Evolutionary conservation across 805 yeast genomes (phyloP), one percentile per base, ranked within the genome.

Genomic region (Geotrichum ghanense): DNA sequence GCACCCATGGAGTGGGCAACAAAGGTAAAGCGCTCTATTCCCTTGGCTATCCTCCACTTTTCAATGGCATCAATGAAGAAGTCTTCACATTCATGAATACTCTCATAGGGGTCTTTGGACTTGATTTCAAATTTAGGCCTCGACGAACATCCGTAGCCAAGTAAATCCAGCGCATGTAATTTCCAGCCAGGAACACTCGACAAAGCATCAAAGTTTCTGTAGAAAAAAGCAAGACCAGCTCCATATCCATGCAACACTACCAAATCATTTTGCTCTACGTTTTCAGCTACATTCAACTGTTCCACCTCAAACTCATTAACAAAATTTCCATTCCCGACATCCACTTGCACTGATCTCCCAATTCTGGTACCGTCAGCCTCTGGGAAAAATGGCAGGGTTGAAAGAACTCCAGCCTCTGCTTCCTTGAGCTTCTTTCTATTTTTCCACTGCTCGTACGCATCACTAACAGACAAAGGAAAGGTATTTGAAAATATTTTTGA

Each of bases 1-100:
- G 95, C 95, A 3, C 97, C 97, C 74, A 90, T 71, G 0, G 96
- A 87, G 64, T 89, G 97, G 1, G 95, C 92, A 59, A 79, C 76
- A 34, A 76, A 72, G 46, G 80, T 64, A 48, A 76, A 76, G 47
- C 73, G 70, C 17, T 69, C 65, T 22, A 75, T 68, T 4, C 74
- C 73, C 45, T 81, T 63, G 39, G 64, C 59, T 1, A 51, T 47
- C 41, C 83, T 68, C 95, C 95, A 85, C 24, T 65, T 65, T 41
- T 73, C 73, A 41, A 82, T 67, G 1, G 90, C 74, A 43, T 79
- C 78, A 44, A 76, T 74, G 56, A 82, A 82, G 72, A 80, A 78
- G 14, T 61, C 55, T 55, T 80, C 87, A 5, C 80, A 78, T 27
- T 66, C 65, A 9, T 62, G 53, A 44, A 78, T 68, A 34, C 73